phyloP scores from a whole-genome alignment of 495 filamentous ascomycete genomes.

The Chlorociboria aeruginascens region DNA sequence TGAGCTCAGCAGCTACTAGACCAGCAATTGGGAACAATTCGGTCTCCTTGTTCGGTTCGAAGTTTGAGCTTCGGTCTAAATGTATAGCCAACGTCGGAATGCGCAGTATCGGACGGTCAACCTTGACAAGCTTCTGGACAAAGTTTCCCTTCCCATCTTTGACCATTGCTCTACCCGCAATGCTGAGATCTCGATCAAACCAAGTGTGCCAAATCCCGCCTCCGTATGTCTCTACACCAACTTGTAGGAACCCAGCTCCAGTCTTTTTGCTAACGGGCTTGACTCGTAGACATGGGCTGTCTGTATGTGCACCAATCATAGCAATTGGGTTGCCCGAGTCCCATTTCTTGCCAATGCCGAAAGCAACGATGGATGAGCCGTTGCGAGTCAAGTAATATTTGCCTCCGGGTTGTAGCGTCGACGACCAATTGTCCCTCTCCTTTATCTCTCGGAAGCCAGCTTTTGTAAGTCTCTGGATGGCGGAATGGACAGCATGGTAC shows the following conservation, averaged over 20 bases:
- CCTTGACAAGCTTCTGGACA: constrained; percentile 75
- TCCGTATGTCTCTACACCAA: constrained; percentile 94
- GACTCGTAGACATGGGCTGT: constrained; percentile 79
- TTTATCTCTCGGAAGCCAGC: constrained; percentile 83
- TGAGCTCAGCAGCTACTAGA: constrained; percentile 75
- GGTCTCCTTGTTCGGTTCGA: constrained; percentile 91
- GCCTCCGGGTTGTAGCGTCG: constrained; percentile 68
- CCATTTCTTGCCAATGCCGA: constrained; percentile 88
- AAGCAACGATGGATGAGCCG: constrained; percentile 85
- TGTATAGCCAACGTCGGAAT: constrained; percentile 93
- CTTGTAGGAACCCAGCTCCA: constrained; percentile 79
- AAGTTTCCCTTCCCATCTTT: constrained; percentile 62
- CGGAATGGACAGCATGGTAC: constrained; percentile 82
- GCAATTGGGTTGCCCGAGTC: constrained; percentile 85
- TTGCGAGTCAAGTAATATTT: constrained; percentile 97
- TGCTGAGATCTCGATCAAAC: constrained; percentile 91
- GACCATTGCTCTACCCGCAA: constrained; percentile 82
- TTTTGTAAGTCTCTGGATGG: constrained; percentile 58
- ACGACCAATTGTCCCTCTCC: constrained; percentile 84
- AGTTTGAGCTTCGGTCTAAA: constrained; percentile 71
- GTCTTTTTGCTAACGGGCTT: constrained; percentile 89
- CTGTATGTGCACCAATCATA: constrained; percentile 95
- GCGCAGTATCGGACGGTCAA: constrained; percentile 80
- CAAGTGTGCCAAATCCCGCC: constrained; percentile 75
- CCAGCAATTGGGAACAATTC: constrained; percentile 92